Conservation (phyloP, 2,329 filamentous ascomycete genomes). For the Penicillium sp. region DNA sequence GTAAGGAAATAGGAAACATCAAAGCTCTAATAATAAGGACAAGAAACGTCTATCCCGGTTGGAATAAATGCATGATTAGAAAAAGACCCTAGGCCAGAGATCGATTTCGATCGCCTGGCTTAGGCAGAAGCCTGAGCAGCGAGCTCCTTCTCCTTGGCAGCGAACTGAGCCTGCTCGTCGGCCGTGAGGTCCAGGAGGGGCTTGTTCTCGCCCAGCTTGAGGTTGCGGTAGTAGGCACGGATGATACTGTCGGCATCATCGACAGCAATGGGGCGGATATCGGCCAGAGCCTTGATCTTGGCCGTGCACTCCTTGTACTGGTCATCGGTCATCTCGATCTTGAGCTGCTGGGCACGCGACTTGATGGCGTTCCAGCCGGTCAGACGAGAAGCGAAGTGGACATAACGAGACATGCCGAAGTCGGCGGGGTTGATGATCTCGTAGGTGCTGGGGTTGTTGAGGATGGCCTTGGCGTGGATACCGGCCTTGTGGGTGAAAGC, state of each 20-base stretch:
- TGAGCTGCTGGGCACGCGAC: constrained; percentile 74
- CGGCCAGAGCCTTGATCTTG: constrained; percentile 87
- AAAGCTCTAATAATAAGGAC: too few species aligned
- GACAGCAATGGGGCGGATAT: constrained; percentile 73
- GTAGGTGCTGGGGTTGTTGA: constrained; percentile 78
- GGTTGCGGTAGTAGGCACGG: constrained; percentile 63
- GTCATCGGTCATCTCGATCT: constrained; percentile 65
- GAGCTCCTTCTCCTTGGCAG: constrained; percentile 50
- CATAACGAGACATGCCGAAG: constrained; percentile 75
- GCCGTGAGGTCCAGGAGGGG: constrained; percentile 54
- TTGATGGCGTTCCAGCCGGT: constrained; percentile 97
- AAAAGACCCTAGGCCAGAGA: too few species aligned
- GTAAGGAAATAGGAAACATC: too few species aligned
- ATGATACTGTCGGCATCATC: constrained; percentile 88
- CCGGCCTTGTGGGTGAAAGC: constrained; percentile 73
- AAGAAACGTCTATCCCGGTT: too few species aligned
- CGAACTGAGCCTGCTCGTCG: constrained; percentile 55
- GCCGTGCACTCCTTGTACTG: constrained; percentile 69
- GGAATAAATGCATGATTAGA: constrained; percentile 9
- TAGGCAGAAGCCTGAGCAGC: constrained; percentile 20
- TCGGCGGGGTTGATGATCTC: constrained; percentile 83
- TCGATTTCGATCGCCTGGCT: too few species aligned
- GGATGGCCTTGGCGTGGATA: constrained; percentile 76
- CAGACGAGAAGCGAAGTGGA: constrained; percentile 72
- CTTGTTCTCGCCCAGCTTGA: constrained; percentile 51